Base-by-base conservation (phyloP, 2,329 filamentous ascomycete species). In the Colletotrichum sp. region DNA sequence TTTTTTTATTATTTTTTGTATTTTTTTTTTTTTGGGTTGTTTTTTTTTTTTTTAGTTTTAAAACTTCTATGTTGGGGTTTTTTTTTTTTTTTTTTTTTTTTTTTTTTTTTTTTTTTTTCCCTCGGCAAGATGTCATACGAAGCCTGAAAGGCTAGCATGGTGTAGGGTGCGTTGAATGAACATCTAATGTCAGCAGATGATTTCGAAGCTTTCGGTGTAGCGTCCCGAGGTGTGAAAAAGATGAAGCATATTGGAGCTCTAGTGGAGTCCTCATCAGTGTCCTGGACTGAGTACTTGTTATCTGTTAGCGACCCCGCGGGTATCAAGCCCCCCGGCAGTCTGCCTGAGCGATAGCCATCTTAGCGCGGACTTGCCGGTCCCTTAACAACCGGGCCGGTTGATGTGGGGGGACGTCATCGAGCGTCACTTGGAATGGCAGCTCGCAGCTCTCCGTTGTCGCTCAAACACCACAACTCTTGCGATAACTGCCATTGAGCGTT, bases 351-450 rank as follows among this genome's bases (percentile, higher is more conserved):
- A 39, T 59, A 32, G n/a, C 34, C 24, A 39, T 60, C 59, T 66
- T 71, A 74, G 48, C 61, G 52, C n/a, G 6, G 13, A 68, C 32
- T 26, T 74, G 63, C 68, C 68, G 73, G 63, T 68, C 57, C 61
- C 18, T 21, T 48, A 48, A 28, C 70, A 75, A 73, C 73, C 73
- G 73, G 73, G 73, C 73, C 73, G 73, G 73, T 75, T 59, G 43
- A 52, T 48, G 70, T 73, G 70, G 73, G 63, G 32, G 73, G 34
- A 73, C 73, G 73, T 75, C 73, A 75, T 75, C 70, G 59, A 65
- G 59, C 73, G 73, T 75, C 73, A 75, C 70, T 48, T 16, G 70
- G 64, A 69, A 63, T 61, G 43, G 24, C 57, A 63, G 39, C 26
- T 21, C 13, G 52, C 52, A 34, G 48, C 68, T 36, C 72, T 65